Base-by-base conservation (phyloP, 2,329 filamentous ascomycete species). In the Leptographium wingfieldii region DNA sequence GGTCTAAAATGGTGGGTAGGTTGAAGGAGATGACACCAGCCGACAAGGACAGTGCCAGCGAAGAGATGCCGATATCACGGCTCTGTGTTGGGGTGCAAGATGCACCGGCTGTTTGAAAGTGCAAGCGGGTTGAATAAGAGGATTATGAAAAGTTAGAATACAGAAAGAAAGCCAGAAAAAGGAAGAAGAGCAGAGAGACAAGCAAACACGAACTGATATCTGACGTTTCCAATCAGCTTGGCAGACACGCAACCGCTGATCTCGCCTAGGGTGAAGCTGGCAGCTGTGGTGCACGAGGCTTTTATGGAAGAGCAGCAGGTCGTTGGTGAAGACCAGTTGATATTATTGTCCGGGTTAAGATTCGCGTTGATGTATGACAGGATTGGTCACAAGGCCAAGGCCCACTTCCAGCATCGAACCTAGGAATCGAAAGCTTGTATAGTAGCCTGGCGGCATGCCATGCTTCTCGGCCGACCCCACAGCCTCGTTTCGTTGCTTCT, bases 21-120 rank as follows among this genome's bases (percentile, higher is more conserved):
- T 68, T 68, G 60, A 73, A 69, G 51, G 67, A 67, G n/a, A 70
- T 61, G 19, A 66, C 67, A 65, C 67, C 69, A 72, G 38, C 72
- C 71, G 59, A 72, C 66, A 54, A 70, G 67, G 63, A 72, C 69
- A 52, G 66, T 66, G 25, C 70, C 70, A 29, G 71, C 56, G 11
- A 65, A 61, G 6, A 72, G 63, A 27, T 71, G 22, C 22, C 22
- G 22, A 22, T 22, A 22, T 22, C 22, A 22, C 22, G 22, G 22
- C 22, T 22, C 22, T 22, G 22, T 22, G 22, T 22, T 22, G 22
- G 22, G 22, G 66, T 49, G 51, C 49, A 54, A 19, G 31, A 43
- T 19, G 57, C 33, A 2, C 35, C 40, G 22, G 31, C 12, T 29
- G 52, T 38, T 3, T 25, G 22, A 22, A 22, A 22, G 22, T 22